These are phyloP conservation scores for Liquidambar formosana DNA, from an alignment of 164 flowering plant genomes.

Conservation along the genomic window DNA sequence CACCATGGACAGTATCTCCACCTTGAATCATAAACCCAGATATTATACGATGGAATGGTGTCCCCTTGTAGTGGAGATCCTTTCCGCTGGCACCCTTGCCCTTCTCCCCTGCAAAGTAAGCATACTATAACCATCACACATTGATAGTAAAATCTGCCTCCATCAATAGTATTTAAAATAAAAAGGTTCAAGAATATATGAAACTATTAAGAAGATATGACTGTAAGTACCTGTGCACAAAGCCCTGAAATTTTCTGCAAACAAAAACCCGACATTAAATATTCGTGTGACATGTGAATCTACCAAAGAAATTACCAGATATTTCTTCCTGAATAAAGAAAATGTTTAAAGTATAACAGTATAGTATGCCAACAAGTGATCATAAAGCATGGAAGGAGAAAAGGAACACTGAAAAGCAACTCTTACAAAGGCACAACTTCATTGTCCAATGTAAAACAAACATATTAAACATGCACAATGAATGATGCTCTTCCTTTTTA, in stretches of 20 bases:
- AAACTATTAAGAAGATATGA: neutral
- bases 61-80: slow-evolving; percentile 79
- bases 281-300: neutral
- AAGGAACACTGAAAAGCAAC: neutral
- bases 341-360: neutral
- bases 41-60: slow-evolving; percentile 89
- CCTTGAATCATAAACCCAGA: slow-evolving; percentile 97
- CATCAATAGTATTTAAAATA: neutral
- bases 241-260: slow-evolving; percentile 97
- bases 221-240: slow-evolving; percentile 81
- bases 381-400: neutral
- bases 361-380: neutral
- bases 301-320: neutral
- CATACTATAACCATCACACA: slow-evolving; percentile 8
- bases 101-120: slow-evolving; percentile 63
- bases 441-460: neutral
- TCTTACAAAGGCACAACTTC: neutral
- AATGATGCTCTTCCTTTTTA: neutral
- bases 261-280: slow-evolving; percentile 20
- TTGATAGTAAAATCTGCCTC: neutral
- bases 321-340: neutral
- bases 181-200: slow-evolving; percentile 2
- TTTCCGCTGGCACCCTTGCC: slow-evolving; percentile 71
- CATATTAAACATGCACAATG: neutral
- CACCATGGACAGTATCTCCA: slow-evolving; percentile 72